Evolutionary conservation across 495 filamentous ascomycete species (phyloP).

Genomic region (Annulohypoxylon bovei): DNA sequence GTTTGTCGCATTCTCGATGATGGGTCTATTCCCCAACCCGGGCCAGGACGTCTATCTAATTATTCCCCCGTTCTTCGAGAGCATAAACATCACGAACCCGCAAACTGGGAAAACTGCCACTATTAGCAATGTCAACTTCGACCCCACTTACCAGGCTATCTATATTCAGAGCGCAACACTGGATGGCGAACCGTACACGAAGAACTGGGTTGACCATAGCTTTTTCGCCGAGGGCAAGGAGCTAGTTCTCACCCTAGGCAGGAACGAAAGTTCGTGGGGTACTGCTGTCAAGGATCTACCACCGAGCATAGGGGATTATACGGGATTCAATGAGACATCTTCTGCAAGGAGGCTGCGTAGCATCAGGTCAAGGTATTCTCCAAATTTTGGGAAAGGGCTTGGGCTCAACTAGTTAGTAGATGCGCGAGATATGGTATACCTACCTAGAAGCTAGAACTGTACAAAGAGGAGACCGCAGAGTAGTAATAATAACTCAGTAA

Average conservation of each 20-base stretch:
- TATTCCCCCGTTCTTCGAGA: constrained; percentile 71
- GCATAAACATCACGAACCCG: constrained; percentile 69
- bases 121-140: constrained; percentile 69
- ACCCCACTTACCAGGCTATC: constrained; percentile 67
- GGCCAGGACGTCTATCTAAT: constrained; percentile 82
- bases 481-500: constrained; percentile 1
- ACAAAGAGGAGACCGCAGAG: constrained; percentile 2
- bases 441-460: constrained; percentile 5
- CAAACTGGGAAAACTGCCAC: constrained; percentile 70
- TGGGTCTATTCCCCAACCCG: constrained; percentile 78
- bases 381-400: constrained; percentile 26
- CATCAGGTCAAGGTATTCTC: constrained; percentile 24
- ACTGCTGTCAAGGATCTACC: constrained; percentile 71
- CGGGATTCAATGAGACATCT: constrained; percentile 43
- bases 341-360: constrained; percentile 23
- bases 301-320: constrained; percentile 59
- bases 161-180: constrained; percentile 79
- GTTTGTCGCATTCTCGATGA: constrained; percentile 75
- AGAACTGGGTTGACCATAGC: constrained; percentile 77
- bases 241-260: constrained; percentile 72
- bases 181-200: constrained; percentile 69
- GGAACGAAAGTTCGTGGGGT: constrained; percentile 74
- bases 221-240: constrained; percentile 78
- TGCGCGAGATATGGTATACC: background rate
- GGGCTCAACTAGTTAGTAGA: constrained; percentile 18